These are phyloP conservation scores for Leonotis leonurus DNA, from an alignment of 257 asterid species.

Conservation along the genomic window DNA sequence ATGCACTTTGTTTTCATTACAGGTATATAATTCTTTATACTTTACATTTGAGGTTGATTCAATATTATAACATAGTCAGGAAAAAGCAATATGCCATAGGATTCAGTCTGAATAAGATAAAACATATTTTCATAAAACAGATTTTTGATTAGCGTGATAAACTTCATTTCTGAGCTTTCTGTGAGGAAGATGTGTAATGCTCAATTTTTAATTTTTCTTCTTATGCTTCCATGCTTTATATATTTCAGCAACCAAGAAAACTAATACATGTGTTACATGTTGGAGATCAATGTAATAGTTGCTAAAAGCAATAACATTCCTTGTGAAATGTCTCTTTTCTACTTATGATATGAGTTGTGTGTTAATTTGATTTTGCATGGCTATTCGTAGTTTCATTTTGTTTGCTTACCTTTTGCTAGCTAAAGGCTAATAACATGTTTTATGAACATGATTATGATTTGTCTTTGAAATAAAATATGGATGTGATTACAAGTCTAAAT, in stretches of 20 bases:
- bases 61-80: not conserved
- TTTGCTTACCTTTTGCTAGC: not conserved
- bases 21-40: slow-evolving; percentile 37
- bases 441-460: not conserved
- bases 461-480: not conserved
- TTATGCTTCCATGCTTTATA: not conserved
- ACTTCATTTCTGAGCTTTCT: slow-evolving; percentile 1
- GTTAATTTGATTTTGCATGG: not conserved
- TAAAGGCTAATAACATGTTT: not conserved
- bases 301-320: not conserved
- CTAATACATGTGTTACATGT: not conserved
- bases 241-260: not conserved
- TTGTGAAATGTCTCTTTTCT: not conserved
- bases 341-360: not conserved
- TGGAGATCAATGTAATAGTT: not conserved
- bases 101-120: not conserved
- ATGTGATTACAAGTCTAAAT: not conserved
- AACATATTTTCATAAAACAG: not conserved
- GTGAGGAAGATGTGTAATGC: not conserved
- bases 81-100: slow-evolving; percentile 2
- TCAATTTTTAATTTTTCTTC: not conserved
- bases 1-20: slow-evolving; percentile 71
- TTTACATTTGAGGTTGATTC: not conserved
- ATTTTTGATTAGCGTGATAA: not conserved
- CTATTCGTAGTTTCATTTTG: not conserved